Evolutionary conservation across 164 flowering plant species (phyloP).

Genomic region (Kingdonia uniflora): DNA sequence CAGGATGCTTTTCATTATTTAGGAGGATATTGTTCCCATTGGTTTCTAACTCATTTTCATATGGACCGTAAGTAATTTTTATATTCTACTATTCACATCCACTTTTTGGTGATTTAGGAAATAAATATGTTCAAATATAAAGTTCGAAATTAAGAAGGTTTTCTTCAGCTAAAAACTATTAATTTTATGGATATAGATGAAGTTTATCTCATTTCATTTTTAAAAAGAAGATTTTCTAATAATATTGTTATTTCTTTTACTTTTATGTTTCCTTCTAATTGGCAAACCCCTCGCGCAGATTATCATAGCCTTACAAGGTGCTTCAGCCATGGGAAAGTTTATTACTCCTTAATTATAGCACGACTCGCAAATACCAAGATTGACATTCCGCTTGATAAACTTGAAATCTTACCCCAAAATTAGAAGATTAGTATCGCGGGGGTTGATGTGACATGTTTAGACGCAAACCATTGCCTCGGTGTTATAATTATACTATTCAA

Average conservation of each 20-base stretch:
- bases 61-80: constrained; percentile 68
- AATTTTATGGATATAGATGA: too few species aligned
- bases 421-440: constrained; percentile 63
- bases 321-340: constrained; percentile 79
- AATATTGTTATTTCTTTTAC: too few species aligned
- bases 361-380: constrained; percentile 72
- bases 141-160: too few species aligned
- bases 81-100: too few species aligned
- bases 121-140: too few species aligned
- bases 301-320: constrained; percentile 90
- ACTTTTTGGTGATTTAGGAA: too few species aligned
- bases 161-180: too few species aligned
- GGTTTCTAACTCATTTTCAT: constrained; percentile 98
- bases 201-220: too few species aligned
- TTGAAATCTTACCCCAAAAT: constrained; percentile 68
- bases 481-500: constrained; percentile 78
- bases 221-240: too few species aligned
- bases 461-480: constrained; percentile 98
- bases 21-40: constrained; percentile 81
- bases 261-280: too few species aligned
- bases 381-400: constrained; percentile 71
- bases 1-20: constrained; percentile 94
- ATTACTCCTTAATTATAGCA: constrained; percentile 79
- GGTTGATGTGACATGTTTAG: constrained; percentile 59
- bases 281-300: constrained; percentile 32